These are phyloP conservation scores for Castanopsis chinensis DNA, from an alignment of 306 rosid species.

Conservation along the genomic window DNA sequence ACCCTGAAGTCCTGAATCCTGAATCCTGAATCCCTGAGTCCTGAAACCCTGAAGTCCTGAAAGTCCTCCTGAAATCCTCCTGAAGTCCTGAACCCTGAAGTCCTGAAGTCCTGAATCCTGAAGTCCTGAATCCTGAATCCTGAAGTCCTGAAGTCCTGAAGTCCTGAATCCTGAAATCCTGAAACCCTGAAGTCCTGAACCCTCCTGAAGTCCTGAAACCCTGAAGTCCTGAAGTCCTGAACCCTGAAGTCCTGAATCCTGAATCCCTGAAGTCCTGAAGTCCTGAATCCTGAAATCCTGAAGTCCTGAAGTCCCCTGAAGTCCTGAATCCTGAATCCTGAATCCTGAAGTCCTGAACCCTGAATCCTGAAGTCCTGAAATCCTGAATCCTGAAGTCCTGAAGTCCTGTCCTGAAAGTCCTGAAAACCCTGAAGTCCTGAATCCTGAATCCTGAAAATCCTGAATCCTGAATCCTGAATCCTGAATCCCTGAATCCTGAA, in stretches of 20 bases:
- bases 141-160: background rate
- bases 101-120: too few relatives aligned
- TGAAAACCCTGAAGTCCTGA: conserved; percentile 19
- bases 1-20: conserved; percentile 19
- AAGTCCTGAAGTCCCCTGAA: too few relatives aligned
- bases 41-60: conserved; percentile 16
- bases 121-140: background rate
- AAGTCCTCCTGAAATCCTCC: too few relatives aligned
- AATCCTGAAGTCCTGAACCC: conserved; percentile 18
- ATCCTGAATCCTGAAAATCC: conserved; percentile 27
- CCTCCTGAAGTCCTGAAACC: conserved; percentile 20
- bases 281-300: conserved; percentile 1
- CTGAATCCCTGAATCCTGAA: conserved; percentile 9
- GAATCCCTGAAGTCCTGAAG: conserved; percentile 15
- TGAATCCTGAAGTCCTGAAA: conserved; percentile 6
- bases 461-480: conserved; percentile 23
- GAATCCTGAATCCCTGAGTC: conserved; percentile 5
- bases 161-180: conserved; percentile 13
- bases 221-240: conserved; percentile 17
- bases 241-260: conserved; percentile 13
- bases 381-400: conserved; percentile 16
- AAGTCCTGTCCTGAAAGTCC: too few relatives aligned
- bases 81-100: conserved; percentile 21
- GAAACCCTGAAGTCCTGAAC: conserved; percentile 14
- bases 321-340: conserved; percentile 3